Base-by-base conservation (phyloP, 2,329 filamentous ascomycete genomes). In the Sordariomycetes sp. region DNA sequence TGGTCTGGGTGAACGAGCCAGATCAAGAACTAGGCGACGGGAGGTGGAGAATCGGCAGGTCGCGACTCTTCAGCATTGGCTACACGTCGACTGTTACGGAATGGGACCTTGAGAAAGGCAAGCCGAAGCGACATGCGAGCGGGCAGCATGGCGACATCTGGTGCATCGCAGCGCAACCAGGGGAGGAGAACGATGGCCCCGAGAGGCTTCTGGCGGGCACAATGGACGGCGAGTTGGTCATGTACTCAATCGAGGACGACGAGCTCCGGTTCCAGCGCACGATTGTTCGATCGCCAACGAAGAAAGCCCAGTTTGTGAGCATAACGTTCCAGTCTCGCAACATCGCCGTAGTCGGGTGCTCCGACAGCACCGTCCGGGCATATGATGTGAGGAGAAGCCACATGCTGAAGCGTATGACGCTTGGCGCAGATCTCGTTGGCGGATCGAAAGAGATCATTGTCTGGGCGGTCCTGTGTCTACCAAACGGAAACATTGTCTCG, bases 101-200 rank as follows among this genome's bases (percentile, higher is more conserved):
- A 59, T 98, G 92, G 92, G 83, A 96, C 61, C 66, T 98, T 17
- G 76, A 78, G 45, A 82, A 79, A 42, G 86, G 85, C 11, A 70
- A 75, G 36, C 84, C 87, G 9, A 74, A 82, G 59, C 76, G 82
- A 39, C 83, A 93, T 57, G 86, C 86, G 14, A 87, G 84, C 48
- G 92, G 90, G 30, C 93, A 93, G 57, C 86, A 94, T 57, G 88
- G 87, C 44, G 88, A 95, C 51, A 90, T 96, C 41, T 98, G 92
- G 92, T 96, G 90, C 60, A 74, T 98, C 48, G 86, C 85, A 38
- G 84, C 82, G 11, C 90, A 95, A 59, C 92, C 90, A 4, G 65
- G 41, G 3, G 42, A 45, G 19, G 38, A 37, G 14, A 33, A 64
- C 62, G 51, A 58, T 33, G 49, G 48, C 35, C 56, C 59, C 24